These are phyloP conservation scores for Microbotryum silenes-acaulis DNA, from an alignment of 1,284 basidiomycete genomes.

Conservation along the genomic window DNA sequence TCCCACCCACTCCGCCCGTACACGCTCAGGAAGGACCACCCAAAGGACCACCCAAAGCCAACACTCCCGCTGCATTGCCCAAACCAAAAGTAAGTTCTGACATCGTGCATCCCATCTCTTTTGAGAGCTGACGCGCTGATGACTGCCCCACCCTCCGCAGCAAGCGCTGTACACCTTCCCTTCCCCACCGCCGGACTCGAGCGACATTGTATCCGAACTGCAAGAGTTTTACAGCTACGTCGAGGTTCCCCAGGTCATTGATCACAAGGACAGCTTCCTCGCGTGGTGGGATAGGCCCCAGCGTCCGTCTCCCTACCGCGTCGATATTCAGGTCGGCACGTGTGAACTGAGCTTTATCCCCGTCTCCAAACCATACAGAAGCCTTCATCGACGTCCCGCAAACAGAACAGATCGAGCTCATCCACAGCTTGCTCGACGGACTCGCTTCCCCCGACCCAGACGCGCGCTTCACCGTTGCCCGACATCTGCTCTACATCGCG, in stretches of 20 bases:
- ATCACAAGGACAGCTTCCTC: constrained; percentile 40
- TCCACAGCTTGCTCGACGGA: constrained; percentile 71
- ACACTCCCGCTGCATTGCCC: no score
- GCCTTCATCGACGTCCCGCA: constrained; percentile 8
- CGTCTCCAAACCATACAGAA: constrained; percentile 7
- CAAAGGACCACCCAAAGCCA: no score
- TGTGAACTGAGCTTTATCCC: background rate
- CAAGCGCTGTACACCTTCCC: constrained; percentile 32
- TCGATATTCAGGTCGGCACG: background rate
- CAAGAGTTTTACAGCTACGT: constrained; percentile 98
- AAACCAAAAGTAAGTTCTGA: no score
- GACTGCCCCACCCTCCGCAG: background rate
- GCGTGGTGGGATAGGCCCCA: constrained; percentile 21
- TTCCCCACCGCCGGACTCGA: constrained; percentile 57
- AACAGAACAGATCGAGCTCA: constrained; percentile 40
- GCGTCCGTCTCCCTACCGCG: constrained; percentile 13
- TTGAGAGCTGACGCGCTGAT: background rate
- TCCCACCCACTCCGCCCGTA: no score
- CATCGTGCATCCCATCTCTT: background rate
- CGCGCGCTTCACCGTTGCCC: constrained; percentile 75
- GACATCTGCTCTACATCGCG: constrained; percentile 75
- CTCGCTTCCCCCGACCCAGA: constrained; percentile 78
- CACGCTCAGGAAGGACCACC: no score
- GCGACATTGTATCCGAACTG: constrained; percentile 89
- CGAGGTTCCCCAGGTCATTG: constrained; percentile 82